Evolutionary conservation across 805 yeast genomes (phyloP).

Genomic region (Lipomyces japonicus): DNA sequence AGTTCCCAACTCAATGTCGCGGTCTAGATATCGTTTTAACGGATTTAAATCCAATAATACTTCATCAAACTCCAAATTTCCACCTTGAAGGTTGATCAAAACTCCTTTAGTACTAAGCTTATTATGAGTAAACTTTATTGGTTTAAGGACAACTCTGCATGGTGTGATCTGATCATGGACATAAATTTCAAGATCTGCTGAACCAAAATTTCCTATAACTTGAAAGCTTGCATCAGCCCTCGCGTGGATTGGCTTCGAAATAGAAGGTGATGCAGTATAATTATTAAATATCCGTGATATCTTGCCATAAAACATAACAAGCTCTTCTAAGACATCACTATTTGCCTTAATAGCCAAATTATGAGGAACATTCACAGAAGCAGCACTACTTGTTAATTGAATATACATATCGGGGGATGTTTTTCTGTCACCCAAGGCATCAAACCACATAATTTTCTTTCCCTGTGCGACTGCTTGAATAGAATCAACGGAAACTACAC

Average conservation of each 20-base stretch:
- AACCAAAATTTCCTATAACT: background rate
- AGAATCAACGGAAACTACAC: conserved; percentile 8
- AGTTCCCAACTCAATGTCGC: background rate
- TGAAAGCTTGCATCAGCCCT: background rate
- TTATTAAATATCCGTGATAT: conserved; percentile 3
- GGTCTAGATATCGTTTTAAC: conserved; percentile 1
- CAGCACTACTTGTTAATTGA: background rate
- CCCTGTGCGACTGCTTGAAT: conserved; percentile 6
- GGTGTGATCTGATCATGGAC: too few relatives aligned
- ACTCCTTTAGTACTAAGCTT: too few relatives aligned
- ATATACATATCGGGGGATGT: conserved; percentile 13
- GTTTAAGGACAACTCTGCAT: too few relatives aligned
- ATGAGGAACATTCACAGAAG: conserved; percentile 8
- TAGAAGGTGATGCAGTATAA: background rate
- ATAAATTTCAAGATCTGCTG: background rate
- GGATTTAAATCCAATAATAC: background rate
- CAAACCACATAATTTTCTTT: conserved; percentile 8
- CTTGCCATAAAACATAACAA: background rate
- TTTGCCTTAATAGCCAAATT: conserved; percentile 6
- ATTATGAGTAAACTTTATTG: too few relatives aligned
- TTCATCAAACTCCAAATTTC: background rate
- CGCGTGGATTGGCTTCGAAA: background rate
- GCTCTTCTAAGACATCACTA: conserved; percentile 9
- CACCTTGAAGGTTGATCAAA: too few relatives aligned
- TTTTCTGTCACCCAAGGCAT: background rate